Conservation (phyloP, 2,329 filamentous ascomycete species). For the Taxawa tesnikishii region DNA sequence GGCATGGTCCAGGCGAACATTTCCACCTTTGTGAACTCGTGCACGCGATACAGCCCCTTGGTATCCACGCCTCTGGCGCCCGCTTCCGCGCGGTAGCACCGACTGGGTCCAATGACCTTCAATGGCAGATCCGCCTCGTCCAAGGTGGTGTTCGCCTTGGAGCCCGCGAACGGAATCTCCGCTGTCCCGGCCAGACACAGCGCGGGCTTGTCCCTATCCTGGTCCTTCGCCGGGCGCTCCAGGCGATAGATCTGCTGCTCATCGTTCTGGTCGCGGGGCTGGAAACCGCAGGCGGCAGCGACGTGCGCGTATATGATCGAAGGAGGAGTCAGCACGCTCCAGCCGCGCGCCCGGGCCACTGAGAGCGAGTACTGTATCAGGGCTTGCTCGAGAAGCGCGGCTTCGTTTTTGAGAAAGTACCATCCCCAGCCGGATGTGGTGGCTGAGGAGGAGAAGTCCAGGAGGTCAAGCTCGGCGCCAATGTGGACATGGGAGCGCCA, state of each 20-base stretch:
- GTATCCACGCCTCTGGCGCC: conserved; percentile 81
- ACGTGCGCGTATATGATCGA: conserved; percentile 89
- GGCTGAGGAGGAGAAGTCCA: conserved; percentile 76
- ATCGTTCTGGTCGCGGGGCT: conserved; percentile 77
- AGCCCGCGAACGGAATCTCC: conserved; percentile 86
- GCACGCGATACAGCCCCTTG: conserved; percentile 90
- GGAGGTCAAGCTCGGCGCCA: conserved; percentile 70
- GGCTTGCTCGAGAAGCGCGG: conserved; percentile 86
- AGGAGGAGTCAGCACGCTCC: conserved; percentile 71
- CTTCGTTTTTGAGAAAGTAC: conserved; percentile 93
- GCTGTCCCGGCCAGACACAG: conserved; percentile 77
- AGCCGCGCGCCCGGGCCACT: conserved; percentile 60
- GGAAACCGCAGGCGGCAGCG: conserved; percentile 82
- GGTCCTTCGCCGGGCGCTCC: conserved; percentile 47
- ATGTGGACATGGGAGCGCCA: conserved; percentile 77
- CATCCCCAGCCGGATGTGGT: conserved; percentile 90
- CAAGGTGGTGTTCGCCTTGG: conserved; percentile 66
- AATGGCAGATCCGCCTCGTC: conserved; percentile 56
- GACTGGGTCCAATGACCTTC: conserved; percentile 70
- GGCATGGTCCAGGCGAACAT: conserved; percentile 85
- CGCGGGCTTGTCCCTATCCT: conserved; percentile 49
- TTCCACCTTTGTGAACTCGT: conserved; percentile 98
- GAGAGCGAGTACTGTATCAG: conserved; percentile 75
- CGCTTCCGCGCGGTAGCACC: conserved; percentile 94
- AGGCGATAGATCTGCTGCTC: conserved; percentile 88